Base-by-base conservation (phyloP, 2,329 filamentous ascomycete genomes). In the Orbilia quercus region DNA sequence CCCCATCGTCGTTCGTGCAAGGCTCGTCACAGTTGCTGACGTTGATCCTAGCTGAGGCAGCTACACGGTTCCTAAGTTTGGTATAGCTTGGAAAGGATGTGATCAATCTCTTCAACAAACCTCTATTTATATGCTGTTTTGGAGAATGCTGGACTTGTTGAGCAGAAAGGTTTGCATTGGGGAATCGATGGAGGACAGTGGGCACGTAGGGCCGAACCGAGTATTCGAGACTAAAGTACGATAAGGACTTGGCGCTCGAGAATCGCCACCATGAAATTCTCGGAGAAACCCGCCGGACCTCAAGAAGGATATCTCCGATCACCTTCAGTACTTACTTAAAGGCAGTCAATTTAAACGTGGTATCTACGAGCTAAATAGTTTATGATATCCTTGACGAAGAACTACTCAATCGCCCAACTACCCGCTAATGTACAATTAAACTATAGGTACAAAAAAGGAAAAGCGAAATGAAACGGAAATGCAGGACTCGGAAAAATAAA, bases 1-100 rank as follows among this genome's bases (percentile, higher is more conserved):
- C 14, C 18, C 67, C 67, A 72, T 72, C 6, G 9, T 44, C 14
- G 28, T n/a, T n/a, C n/a, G n/a, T n/a, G n/a, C n/a, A n/a, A n/a
- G n/a, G n/a, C n/a, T n/a, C n/a, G n/a, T n/a, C n/a, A n/a, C n/a
- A n/a, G n/a, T n/a, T n/a, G n/a, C n/a, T n/a, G n/a, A n/a, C n/a
- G n/a, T n/a, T n/a, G n/a, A n/a, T n/a, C n/a, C n/a, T n/a, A n/a
- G n/a, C n/a, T n/a, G n/a, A n/a, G n/a, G n/a, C n/a, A n/a, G n/a
- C n/a, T n/a, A n/a, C n/a, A n/a, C n/a, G n/a, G n/a, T n/a, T n/a
- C n/a, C n/a, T n/a, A n/a, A n/a, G n/a, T n/a, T n/a, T n/a, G n/a
- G n/a, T n/a, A n/a, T n/a, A n/a, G n/a, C n/a, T n/a, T n/a, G n/a
- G n/a, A n/a, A n/a, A n/a, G n/a, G n/a, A n/a, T n/a, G n/a, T n/a